phyloP scores from a whole-genome alignment of 2,329 filamentous ascomycete species.

The Rhinocladiella mackenziei region DNA sequence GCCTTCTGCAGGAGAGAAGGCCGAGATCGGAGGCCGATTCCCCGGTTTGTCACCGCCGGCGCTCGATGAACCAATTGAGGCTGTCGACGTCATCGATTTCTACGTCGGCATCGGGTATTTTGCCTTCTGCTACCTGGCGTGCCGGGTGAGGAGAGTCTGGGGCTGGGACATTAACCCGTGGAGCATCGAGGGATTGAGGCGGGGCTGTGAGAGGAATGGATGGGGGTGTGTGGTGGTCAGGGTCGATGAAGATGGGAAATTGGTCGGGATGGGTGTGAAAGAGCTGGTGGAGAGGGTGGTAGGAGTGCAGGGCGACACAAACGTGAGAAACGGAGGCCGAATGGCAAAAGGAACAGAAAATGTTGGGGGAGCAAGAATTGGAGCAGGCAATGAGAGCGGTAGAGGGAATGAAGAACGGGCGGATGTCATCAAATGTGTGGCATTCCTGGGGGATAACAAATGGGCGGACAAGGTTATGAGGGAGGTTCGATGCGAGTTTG shows the following conservation, averaged over 20 bases:
- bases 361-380: too few species aligned
- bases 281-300: constrained; percentile 32
- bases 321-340: too few species aligned
- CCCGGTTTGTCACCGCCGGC: constrained; percentile 25
- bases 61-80: constrained; percentile 28
- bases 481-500: constrained; percentile 33
- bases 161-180: constrained; percentile 91
- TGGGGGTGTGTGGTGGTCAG: constrained; percentile 59
- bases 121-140: constrained; percentile 72
- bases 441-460: constrained; percentile 67
- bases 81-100: constrained; percentile 61
- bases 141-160: constrained; percentile 65
- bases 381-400: not conserved
- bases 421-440: constrained; percentile 53
- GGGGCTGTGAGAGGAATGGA: constrained; percentile 67
- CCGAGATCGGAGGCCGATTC: constrained; percentile 6
- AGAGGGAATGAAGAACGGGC: not conserved
- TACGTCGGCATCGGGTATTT: constrained; percentile 96
- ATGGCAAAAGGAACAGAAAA: too few species aligned
- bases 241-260: constrained; percentile 37
- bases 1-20: not conserved
- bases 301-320: too few species aligned
- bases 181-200: constrained; percentile 75
- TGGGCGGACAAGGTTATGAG: constrained; percentile 46
- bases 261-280: constrained; percentile 24